phyloP scores from a whole-genome alignment of 352 stramenopile species.

The Salisapilia sapeloensis region DNA sequence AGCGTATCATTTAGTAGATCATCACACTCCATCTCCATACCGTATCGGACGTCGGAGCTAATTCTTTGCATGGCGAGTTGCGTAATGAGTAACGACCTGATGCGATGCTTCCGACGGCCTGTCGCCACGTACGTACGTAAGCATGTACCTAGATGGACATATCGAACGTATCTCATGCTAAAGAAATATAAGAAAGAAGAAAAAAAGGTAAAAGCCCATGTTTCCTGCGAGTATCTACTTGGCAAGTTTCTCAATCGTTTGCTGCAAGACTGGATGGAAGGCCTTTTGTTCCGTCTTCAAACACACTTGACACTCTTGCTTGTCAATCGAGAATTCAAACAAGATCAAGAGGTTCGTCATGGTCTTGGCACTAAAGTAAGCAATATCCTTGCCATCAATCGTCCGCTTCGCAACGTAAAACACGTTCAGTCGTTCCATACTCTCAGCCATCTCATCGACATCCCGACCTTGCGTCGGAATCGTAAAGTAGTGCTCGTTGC shows the following conservation, averaged over 20 bases:
- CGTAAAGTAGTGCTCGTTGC: conserved; percentile 89
- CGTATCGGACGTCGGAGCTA: too few relatives aligned
- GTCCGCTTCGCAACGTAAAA: conserved; percentile 90
- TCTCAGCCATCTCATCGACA: conserved; percentile 78
- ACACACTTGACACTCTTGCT: too few relatives aligned
- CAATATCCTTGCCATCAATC: conserved; percentile 89
- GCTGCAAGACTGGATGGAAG: conserved; percentile 80
- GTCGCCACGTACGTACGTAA: neutral
- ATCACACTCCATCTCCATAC: too few relatives aligned
- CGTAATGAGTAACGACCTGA: neutral
- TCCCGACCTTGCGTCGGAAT: conserved; percentile 42
- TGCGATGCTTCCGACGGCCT: neutral
- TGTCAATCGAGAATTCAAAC: conserved; percentile 93
- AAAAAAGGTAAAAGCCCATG: too few relatives aligned
- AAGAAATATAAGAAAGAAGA: too few relatives aligned
- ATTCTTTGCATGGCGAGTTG: too few relatives aligned
- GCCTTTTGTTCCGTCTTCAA: conserved; percentile 88
- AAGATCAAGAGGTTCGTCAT: conserved; percentile 86
- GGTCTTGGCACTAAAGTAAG: conserved; percentile 92
- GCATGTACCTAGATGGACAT: neutral
- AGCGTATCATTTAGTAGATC: too few relatives aligned
- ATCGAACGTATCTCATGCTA: neutral
- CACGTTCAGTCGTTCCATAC: conserved; percentile 80
- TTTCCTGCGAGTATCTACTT: too few relatives aligned
- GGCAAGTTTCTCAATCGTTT: conserved; percentile 70